Base-by-base conservation (phyloP, 2,329 filamentous ascomycete genomes). In the Alternaria hordeiaustralica region DNA sequence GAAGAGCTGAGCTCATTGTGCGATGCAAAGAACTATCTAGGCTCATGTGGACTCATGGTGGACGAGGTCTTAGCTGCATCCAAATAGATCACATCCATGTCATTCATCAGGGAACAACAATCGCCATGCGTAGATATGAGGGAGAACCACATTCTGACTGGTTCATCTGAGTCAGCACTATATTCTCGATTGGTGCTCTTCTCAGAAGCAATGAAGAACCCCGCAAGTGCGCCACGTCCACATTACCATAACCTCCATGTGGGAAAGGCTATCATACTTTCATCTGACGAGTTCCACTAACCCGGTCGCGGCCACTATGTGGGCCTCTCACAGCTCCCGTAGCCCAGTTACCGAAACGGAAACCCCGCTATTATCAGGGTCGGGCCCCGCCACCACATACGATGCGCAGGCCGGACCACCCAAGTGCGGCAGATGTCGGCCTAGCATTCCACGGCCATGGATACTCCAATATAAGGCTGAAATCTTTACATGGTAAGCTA, bases 1-100 rank as follows among this genome's bases (percentile, higher is more conserved):
- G 75, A 84, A 30, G 80, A 83, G 47, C 78, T 92, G 20, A 73
- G 80, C 21, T 84, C 86, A 10, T 79, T 85, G 28, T 87, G 86
- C 74, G 88, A 92, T 69, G 84, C 84, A 2, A 79, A 80, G 23
- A 84, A 84, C 46, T 86, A 86, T 66, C 66, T 79, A 10, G 77
- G 76, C 11, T 78, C 75, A 15, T 77, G 77, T 55, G 73, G 72
- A 21, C 65, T 78, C 6, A 79, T 80, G 77, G 73, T 78, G 12
- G 76, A 79, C 49, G 71, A 77, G 53, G 76, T 78, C 61, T 66
- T 78, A 54, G 70, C 75, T 63, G 65, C 66, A 60, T 75, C 74
- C 18, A 71, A 62, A 66, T 78, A 71, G 67, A 63, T 21, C 23
- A 49, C 11, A 15, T 30, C 9, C 28, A 15, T 55, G 33, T 12